Base-by-base conservation (phyloP, 2,329 filamentous ascomycete species). In the Colletotrichum sp. region DNA sequence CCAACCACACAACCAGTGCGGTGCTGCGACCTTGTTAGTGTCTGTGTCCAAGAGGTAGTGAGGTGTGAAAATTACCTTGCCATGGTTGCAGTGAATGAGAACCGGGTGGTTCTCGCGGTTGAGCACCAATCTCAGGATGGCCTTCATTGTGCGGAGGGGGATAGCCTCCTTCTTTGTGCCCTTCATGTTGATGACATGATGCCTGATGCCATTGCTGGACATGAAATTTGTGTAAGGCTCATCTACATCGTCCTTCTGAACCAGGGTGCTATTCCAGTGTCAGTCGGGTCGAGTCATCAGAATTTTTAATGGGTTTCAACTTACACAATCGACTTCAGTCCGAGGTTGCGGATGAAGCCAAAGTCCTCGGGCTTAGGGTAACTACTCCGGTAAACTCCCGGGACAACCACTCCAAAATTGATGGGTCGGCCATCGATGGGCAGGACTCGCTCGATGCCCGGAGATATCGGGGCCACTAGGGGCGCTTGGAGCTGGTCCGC, bases 11-110 rank as follows among this genome's bases (percentile, higher is more conserved):
- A 98, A 26, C 96, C 96, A 21, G 96, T 98, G 74, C 96, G 94
- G 82, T 98, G 96, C 90, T 95, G 77, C 32, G 65, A 5, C 10
- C 4, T 49, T 16, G 66, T 81, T 34, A 79, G 76, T 39, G 44
- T 9, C 24, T 36, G 34, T 16, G 16, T 2, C 9, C 18, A 15
- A 44, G 5, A 32, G 21, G 24, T 6, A 36, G 36, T 60, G 15
- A 16, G 18, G 24, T 30, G 7, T 59, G 62, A 5, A 36, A 59
- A 85, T 78, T 84, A 93, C 91, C 86, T 93, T 97, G 82, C 96
- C 96, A 80, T 98, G 96, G 82, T 98, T 98, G 89, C 96, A 98
- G 84, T 98, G 96, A 63, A 98, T 90, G 52, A 98, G 89, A 13
- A 98, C 85, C 0, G 96, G 96, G 79, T 97, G 93, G 78, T 98